Evolutionary conservation across 208 protist species (phyloP).

Genomic region (Leishmania turanica): DNA sequence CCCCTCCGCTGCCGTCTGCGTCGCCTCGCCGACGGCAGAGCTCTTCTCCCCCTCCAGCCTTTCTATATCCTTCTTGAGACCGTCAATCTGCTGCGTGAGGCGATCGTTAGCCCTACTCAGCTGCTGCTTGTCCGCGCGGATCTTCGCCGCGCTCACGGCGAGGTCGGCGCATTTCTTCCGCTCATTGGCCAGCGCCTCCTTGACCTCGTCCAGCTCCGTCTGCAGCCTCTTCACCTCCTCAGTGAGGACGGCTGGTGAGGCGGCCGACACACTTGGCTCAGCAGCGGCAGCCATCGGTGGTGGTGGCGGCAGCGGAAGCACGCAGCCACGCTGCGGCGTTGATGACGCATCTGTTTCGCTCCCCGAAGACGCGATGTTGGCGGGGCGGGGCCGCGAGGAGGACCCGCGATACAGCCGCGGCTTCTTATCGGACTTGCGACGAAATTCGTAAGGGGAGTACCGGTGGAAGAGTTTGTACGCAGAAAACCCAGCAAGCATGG

Average conservation of each 20-base stretch:
- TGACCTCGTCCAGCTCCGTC: constrained; percentile 62
- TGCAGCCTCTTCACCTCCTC: constrained; percentile 55
- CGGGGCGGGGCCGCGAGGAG: constrained; percentile 2
- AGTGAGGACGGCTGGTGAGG: constrained; percentile 10
- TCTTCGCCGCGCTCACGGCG: constrained; percentile 57
- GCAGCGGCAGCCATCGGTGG: constrained; percentile 18
- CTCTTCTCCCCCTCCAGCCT: constrained; percentile 23
- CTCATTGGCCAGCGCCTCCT: constrained; percentile 69
- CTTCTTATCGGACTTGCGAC: constrained; percentile 61
- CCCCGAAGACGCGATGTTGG: constrained; percentile 20
- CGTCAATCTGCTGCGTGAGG: constrained; percentile 50
- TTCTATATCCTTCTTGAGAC: constrained; percentile 41
- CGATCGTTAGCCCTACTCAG: constrained; percentile 60
- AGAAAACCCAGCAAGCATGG: constrained; percentile 46
- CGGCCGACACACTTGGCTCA: constrained; percentile 1
- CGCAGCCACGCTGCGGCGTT: constrained; percentile 7
- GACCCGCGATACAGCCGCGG: constrained; percentile 12
- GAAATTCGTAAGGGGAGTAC: constrained; percentile 85
- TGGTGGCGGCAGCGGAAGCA: constrained; percentile 22
- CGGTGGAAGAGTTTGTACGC: constrained; percentile 69
- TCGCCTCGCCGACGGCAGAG: constrained; percentile 1
- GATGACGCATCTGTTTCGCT: constrained; percentile 31
- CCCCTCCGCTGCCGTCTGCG: constrained; percentile 19
- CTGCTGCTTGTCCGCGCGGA: constrained; percentile 55
- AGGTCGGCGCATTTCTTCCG: constrained; percentile 69